Conservation (phyloP, 2,329 filamentous ascomycete species). For the Alternaria conjuncta region DNA sequence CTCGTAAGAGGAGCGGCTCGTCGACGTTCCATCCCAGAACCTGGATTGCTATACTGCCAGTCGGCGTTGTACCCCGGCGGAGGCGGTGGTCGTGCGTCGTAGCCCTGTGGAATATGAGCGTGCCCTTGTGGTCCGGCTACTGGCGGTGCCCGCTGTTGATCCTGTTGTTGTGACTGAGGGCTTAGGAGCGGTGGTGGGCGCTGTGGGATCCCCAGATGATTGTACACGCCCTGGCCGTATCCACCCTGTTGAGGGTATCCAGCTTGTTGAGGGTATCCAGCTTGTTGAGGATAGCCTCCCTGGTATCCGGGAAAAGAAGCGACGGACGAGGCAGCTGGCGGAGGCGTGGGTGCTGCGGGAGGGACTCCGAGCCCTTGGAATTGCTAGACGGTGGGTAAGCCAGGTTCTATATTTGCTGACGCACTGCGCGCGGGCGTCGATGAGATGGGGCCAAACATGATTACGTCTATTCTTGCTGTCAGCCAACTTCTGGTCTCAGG, state of each 20-base stretch:
- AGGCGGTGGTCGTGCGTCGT: conserved; percentile 15
- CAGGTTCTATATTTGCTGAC: neutral
- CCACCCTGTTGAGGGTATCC: neutral
- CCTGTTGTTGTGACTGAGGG: conserved; percentile 10
- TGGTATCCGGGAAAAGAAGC: conserved; percentile 25
- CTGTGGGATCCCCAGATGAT: conserved; percentile 19
- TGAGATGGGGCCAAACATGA: neutral
- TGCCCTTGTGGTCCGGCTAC: conserved; percentile 17
- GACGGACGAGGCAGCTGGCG: conserved; percentile 27
- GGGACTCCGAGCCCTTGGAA: conserved; percentile 27
- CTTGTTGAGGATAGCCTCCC: conserved; percentile 8
- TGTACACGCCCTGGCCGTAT: conserved; percentile 14
- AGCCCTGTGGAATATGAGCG: conserved; percentile 11
- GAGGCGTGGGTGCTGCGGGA: conserved; percentile 37
- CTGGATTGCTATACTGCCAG: conserved; percentile 26
- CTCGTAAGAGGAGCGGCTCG: conserved; percentile 1
- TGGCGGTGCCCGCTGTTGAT: conserved; percentile 15
- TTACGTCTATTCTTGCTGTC: conserved; percentile 18
- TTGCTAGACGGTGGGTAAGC: conserved; percentile 25
- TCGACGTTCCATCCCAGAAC: conserved; percentile 8
- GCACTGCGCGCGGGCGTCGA: neutral
- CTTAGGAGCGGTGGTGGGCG: conserved; percentile 27
- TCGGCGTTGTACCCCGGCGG: conserved; percentile 17
- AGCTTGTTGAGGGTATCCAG: neutral
- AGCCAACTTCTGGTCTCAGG: conserved; percentile 4